phyloP scores from a whole-genome alignment of 208 protist species.

The Leptomonas pyrrhocoris region DNA sequence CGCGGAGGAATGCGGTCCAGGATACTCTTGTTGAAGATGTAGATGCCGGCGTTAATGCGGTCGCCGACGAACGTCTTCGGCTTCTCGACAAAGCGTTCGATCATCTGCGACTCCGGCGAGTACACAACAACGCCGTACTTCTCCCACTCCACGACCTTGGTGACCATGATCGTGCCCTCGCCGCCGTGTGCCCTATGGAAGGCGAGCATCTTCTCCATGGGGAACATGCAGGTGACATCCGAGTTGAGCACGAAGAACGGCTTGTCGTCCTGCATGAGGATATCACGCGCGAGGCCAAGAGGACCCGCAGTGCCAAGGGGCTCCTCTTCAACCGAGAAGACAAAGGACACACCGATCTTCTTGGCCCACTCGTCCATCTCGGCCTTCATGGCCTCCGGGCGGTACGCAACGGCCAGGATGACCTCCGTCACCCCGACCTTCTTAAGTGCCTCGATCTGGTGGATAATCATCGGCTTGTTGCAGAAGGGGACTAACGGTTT shows the following conservation, averaged over 20 bases:
- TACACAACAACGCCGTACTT: conserved; percentile 98
- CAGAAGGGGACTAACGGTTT: conserved; percentile 98
- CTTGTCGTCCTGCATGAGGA: conserved; percentile 83
- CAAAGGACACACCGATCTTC: conserved; percentile 94
- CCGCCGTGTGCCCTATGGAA: conserved; percentile 95
- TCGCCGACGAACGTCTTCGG: conserved; percentile 96
- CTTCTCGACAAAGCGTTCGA: conserved; percentile 97
- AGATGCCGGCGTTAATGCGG: conserved; percentile 97
- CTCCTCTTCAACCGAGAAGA: conserved; percentile 95
- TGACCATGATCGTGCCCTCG: conserved; percentile 97
- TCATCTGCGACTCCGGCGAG: conserved; percentile 81
- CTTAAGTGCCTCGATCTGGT: conserved; percentile 97
- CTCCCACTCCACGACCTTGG: conserved; percentile 95
- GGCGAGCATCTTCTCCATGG: conserved; percentile 91
- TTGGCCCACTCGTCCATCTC: conserved; percentile 88
- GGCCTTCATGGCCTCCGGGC: conserved; percentile 94
- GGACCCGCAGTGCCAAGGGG: conserved; percentile 98
- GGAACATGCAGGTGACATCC: conserved; percentile 97
- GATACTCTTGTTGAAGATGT: conserved; percentile 96
- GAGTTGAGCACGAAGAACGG: conserved; percentile 99
- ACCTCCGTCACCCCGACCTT: conserved; percentile 94
- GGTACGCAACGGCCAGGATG: conserved; percentile 97
- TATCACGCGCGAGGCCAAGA: conserved; percentile 92
- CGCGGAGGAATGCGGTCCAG: conserved; percentile 93
- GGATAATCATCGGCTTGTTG: conserved; percentile 98